Evolutionary conservation across 495 filamentous ascomycete genomes (phyloP), one percentile per base, ranked within the genome.

Genomic region (Aspergillus bertholletiae): DNA sequence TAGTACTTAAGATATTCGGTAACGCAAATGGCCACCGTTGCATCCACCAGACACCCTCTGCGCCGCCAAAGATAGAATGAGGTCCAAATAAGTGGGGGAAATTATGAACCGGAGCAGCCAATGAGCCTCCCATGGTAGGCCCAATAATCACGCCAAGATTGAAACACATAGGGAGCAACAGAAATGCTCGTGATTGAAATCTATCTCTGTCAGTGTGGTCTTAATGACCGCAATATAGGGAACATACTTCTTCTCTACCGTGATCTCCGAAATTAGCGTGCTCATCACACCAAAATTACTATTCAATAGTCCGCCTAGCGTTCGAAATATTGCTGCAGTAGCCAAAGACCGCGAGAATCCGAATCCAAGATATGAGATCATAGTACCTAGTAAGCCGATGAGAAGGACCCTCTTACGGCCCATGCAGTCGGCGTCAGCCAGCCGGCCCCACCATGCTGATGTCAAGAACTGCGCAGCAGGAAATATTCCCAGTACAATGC

Each of bases 241-340:
- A 17, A 59, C 70, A 18, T 54, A 77, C 74, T 79, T 83, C 65
- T 85, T 86, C 64, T 90, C 88, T 32, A 72, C 78, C 30, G 91
- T 80, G 50, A 84, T 92, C 72, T 92, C 88, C 35, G 82, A 81
- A 60, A 91, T 87, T 84, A 92, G 87, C 2, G 88, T 92, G 57
- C 88, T 77, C 78, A 92, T 83, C 5, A 92, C 88, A 2, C 88
- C 88, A 12, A 91, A 80, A 59, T 91, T 94, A 6, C 89, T 89
- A 68, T 96, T 94, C 57, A 90, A 72, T 8, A 81, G 75, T 3
- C 90, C 90, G 7, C 88, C 89, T n/a, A 92, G 50, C 20, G 76
- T 84, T 20, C 90, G 74, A 63, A 90, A 96, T 22, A 86, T 55
- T 32, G 88, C 70, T 4, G 89, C 90, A 34, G 82, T 76, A 46